These are phyloP conservation scores for Davidsoniella virescens DNA, from an alignment of 2,329 filamentous ascomycete genomes.

Conservation along the genomic window DNA sequence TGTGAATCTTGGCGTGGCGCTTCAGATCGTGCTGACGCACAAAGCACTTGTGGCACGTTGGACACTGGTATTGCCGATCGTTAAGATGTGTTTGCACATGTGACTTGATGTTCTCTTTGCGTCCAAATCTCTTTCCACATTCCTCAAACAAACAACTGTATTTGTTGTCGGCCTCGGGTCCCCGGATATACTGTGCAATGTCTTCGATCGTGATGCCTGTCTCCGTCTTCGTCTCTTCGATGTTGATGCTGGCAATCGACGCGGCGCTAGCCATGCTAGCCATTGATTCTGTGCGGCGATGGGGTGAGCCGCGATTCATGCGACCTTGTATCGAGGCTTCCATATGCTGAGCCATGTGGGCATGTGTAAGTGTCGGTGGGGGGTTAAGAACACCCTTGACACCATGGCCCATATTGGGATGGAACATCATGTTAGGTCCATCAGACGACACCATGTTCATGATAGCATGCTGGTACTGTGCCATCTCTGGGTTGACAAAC, in stretches of 20 bases:
- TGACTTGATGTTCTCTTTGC: constrained; percentile 97
- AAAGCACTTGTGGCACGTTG: constrained; percentile 86
- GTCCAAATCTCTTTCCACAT: constrained; percentile 82
- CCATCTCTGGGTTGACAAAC: constrained; percentile 7
- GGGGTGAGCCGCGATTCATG: constrained; percentile 19
- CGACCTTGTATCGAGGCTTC: background rate
- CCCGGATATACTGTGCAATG: constrained; percentile 57
- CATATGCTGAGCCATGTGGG: background rate
- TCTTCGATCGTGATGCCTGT: constrained; percentile 82
- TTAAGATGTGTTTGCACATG: constrained; percentile 97
- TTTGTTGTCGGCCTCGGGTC: constrained; percentile 60
- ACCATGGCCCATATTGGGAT: background rate
- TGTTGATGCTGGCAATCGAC: constrained; percentile 45
- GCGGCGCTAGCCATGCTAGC: constrained; percentile 41
- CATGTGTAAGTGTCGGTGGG: background rate
- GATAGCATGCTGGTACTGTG: constrained; percentile 10
- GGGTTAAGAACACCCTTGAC: background rate
- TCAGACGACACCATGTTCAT: constrained; percentile 10
- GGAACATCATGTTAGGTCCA: constrained; percentile 9
- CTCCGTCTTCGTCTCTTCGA: constrained; percentile 50
- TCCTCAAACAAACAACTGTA: constrained; percentile 63
- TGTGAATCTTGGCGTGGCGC: constrained; percentile 93
- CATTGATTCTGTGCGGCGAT: constrained; percentile 43
- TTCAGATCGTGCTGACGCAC: constrained; percentile 95
- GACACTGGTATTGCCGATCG: constrained; percentile 88